These are phyloP conservation scores for Hanseniaspora sp. DNA, from an alignment of 1,139 yeast species.

Conservation along the genomic window DNA sequence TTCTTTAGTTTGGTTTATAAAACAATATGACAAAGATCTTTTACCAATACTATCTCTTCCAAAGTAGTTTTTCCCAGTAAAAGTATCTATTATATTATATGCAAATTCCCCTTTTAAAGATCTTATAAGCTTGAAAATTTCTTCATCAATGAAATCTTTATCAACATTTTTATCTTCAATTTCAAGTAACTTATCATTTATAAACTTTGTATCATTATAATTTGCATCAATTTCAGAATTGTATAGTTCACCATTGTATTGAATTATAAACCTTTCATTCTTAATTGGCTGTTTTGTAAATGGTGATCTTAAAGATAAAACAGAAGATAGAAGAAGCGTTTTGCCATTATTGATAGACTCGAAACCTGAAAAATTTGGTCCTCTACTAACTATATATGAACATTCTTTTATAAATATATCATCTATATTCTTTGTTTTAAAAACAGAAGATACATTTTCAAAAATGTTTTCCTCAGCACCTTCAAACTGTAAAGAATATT, in stretches of 20 bases:
- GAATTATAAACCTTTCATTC: constrained; percentile 37
- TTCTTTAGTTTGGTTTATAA: constrained; percentile 27
- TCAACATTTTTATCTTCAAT: not conserved
- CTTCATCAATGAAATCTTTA: constrained; percentile 20
- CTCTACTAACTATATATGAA: constrained; percentile 41
- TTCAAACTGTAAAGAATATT: not conserved
- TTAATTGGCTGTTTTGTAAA: constrained; percentile 58
- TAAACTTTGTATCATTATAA: constrained; percentile 42
- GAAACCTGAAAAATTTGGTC: constrained; percentile 40
- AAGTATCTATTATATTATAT: constrained; percentile 38
- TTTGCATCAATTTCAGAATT: constrained; percentile 28
- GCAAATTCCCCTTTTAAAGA: constrained; percentile 75
- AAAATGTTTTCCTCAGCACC: constrained; percentile 5
- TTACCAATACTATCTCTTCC: constrained; percentile 80
- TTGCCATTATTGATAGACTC: constrained; percentile 17
- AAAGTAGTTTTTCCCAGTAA: constrained; percentile 42
- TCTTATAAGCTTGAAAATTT: constrained; percentile 32
- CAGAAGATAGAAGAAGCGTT: constrained; percentile 42
- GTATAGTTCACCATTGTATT: constrained; percentile 85
- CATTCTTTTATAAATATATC: constrained; percentile 29
- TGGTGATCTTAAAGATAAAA: constrained; percentile 69
- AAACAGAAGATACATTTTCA: not conserved
- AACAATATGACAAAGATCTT: constrained; percentile 51
- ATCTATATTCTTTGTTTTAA: not conserved
- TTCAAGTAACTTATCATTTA: constrained; percentile 24